Percentiles rank a stretch among this genome's conserved stretches.
phyloP scores from a whole-genome alignment of 2,329 filamentous ascomycete genomes.

The Monosporascus sp. region DNA sequence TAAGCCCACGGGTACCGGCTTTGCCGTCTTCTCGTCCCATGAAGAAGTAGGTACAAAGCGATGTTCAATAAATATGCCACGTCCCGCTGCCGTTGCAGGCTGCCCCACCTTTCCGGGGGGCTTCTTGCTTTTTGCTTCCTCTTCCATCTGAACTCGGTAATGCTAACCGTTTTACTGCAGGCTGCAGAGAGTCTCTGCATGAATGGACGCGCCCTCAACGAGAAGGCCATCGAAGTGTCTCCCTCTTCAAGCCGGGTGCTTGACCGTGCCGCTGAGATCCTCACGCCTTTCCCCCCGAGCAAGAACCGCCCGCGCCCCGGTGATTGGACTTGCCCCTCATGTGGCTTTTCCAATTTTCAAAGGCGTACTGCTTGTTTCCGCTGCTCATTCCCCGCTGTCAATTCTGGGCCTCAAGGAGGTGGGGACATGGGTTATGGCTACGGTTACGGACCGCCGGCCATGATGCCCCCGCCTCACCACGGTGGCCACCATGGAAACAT shows the following conservation, averaged over 20 bases:
- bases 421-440: slow-evolving; percentile 44
- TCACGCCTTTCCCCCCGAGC: slow-evolving; percentile 95
- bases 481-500: slow-evolving; percentile 51
- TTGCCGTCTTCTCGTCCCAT: slow-evolving; percentile 97
- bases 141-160: not conserved
- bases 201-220: slow-evolving; percentile 96
- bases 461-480: slow-evolving; percentile 75
- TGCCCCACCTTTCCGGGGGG: not conserved
- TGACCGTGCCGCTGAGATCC: slow-evolving; percentile 89
- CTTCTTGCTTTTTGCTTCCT: slow-evolving; percentile 1
- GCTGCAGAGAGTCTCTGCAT: slow-evolving; percentile 97
- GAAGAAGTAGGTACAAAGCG: slow-evolving; percentile 73
- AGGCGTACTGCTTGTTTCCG: slow-evolving; percentile 97
- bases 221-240: slow-evolving; percentile 98
- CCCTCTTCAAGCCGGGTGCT: slow-evolving; percentile 95
- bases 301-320: slow-evolving; percentile 97
- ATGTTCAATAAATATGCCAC: not conserved
- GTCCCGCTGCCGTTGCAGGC: not conserved
- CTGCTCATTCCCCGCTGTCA: slow-evolving; percentile 96
- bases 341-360: slow-evolving; percentile 99
- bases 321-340: slow-evolving; percentile 98
- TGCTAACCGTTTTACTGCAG: slow-evolving; percentile 38
- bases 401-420: slow-evolving; percentile 61
- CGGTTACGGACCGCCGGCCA: slow-evolving; percentile 64
- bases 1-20: slow-evolving; percentile 97